Evolutionary conservation across 1,284 basidiomycete species (phyloP).

Genomic region (Leccinum griseonigrum): DNA sequence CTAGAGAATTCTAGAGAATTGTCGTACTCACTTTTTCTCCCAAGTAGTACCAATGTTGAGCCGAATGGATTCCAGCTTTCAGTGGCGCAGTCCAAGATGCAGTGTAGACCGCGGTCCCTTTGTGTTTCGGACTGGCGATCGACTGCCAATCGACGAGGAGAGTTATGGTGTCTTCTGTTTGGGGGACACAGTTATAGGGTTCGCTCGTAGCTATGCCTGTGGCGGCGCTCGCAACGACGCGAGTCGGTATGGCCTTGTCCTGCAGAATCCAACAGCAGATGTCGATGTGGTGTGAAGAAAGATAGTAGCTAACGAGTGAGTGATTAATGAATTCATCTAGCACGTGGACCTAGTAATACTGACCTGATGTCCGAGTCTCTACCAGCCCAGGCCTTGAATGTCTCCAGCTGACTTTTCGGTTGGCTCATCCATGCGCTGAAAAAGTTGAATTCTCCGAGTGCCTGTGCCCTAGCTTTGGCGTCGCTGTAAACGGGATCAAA

Average conservation of each 20-base stretch:
- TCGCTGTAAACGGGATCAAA: conserved; percentile 95
- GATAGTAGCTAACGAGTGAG: conserved; percentile 68
- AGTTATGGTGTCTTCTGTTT: conserved; percentile 94
- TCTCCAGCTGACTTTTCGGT: conserved; percentile 91
- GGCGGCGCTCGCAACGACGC: conserved; percentile 85
- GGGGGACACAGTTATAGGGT: conserved; percentile 79
- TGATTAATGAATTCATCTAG: not conserved
- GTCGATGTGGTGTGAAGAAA: conserved; percentile 91
- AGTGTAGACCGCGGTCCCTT: conserved; percentile 85
- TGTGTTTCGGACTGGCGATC: conserved; percentile 63
- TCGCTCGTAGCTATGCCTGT: conserved; percentile 86
- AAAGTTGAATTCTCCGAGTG: conserved; percentile 91
- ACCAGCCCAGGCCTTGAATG: conserved; percentile 93
- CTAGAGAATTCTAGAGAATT: not conserved
- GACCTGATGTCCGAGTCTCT: conserved; percentile 89
- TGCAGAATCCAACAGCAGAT: conserved; percentile 92
- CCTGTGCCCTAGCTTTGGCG: conserved; percentile 71
- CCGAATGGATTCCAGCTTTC: conserved; percentile 77
- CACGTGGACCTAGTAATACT: not conserved
- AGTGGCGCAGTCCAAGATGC: conserved; percentile 87
- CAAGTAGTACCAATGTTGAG: conserved; percentile 95
- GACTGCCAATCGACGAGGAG: conserved; percentile 92
- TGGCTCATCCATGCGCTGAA: conserved; percentile 93
- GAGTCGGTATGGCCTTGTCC: conserved; percentile 72
- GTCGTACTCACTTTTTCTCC: conserved; percentile 66